These are phyloP conservation scores for Calophaca sinica DNA, from an alignment of 306 rosid species.

Conservation along the genomic window DNA sequence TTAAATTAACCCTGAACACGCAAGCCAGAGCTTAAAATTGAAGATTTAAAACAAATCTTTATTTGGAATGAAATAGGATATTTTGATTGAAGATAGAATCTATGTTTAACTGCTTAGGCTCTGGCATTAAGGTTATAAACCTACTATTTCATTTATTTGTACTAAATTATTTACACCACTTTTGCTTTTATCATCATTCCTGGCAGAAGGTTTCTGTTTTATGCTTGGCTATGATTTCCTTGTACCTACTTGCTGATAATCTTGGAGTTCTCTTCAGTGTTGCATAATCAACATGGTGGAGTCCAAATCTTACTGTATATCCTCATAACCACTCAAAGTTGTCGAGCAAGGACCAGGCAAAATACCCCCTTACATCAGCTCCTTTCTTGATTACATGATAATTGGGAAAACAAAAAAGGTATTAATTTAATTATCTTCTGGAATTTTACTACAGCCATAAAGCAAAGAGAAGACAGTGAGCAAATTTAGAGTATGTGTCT, in stretches of 20 bases:
- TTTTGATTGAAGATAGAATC: neutral
- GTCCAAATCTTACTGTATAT: constrained; percentile 52
- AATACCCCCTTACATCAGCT: constrained; percentile 66
- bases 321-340: constrained; percentile 59
- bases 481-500: neutral
- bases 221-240: constrained; percentile 50
- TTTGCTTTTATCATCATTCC: neutral
- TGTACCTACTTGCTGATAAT: constrained; percentile 63
- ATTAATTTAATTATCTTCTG: too few species aligned
- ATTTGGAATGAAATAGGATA: neutral
- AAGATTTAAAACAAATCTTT: too few species aligned
- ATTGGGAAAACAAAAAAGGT: neutral
- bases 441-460: too few species aligned
- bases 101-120: neutral
- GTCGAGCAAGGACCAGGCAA: constrained; percentile 70
- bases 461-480: too few species aligned
- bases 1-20: neutral
- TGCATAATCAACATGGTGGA: constrained; percentile 52
- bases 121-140: neutral
- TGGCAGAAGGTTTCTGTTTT: constrained; percentile 14
- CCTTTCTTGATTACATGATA: constrained; percentile 47
- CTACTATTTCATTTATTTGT: neutral
- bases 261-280: constrained; percentile 56
- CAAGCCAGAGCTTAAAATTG: too few species aligned
- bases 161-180: neutral